Percentiles rank a stretch among this genome's conserved stretches.
Conservation (phyloP, 1,284 basidiomycete species). For the Anthracocystis setariae region DNA sequence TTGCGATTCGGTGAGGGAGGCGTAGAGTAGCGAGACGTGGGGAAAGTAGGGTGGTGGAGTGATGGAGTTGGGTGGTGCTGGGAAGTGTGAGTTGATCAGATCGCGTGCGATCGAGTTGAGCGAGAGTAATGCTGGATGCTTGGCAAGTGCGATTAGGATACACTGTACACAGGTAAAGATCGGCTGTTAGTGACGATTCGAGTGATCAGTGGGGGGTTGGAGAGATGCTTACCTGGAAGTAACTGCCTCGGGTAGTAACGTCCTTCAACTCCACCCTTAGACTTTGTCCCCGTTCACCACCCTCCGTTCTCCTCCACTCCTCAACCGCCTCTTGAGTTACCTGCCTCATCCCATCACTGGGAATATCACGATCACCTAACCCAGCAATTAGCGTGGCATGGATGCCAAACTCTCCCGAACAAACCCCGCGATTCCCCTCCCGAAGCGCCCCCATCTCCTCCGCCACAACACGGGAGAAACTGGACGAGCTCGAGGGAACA, state of each 20-base stretch:
- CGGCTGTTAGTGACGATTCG: neutral
- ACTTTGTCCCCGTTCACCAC: neutral
- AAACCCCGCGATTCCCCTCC: neutral
- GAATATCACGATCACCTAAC: conserved; percentile 12
- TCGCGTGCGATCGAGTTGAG: conserved; percentile 17
- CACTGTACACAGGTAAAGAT: conserved; percentile 3
- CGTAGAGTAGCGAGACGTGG: conserved; percentile 46
- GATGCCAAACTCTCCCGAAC: conserved; percentile 13
- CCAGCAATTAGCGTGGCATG: conserved; percentile 41
- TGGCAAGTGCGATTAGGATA: conserved; percentile 19
- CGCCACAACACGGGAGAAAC: neutral
- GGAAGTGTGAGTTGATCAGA: conserved; percentile 7
- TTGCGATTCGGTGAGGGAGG: conserved; percentile 15
- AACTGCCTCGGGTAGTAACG: conserved; percentile 18
- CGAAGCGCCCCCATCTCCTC: conserved; percentile 5
- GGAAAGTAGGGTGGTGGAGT: conserved; percentile 28
- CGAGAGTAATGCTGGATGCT: neutral
- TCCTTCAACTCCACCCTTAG: conserved; percentile 10
- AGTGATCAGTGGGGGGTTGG: no score
- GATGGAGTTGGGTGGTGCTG: conserved; percentile 9
- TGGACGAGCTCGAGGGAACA: neutral
- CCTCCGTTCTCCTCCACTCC: conserved; percentile 2
- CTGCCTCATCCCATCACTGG: neutral
- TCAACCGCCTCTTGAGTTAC: conserved; percentile 1
- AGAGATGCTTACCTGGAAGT: conserved; percentile 25